Percentiles rank a stretch among this genome's conserved stretches.
Evolutionary conservation across 2,329 filamentous ascomycete genomes (phyloP).

Genomic region (Colletotrichum sojae): DNA sequence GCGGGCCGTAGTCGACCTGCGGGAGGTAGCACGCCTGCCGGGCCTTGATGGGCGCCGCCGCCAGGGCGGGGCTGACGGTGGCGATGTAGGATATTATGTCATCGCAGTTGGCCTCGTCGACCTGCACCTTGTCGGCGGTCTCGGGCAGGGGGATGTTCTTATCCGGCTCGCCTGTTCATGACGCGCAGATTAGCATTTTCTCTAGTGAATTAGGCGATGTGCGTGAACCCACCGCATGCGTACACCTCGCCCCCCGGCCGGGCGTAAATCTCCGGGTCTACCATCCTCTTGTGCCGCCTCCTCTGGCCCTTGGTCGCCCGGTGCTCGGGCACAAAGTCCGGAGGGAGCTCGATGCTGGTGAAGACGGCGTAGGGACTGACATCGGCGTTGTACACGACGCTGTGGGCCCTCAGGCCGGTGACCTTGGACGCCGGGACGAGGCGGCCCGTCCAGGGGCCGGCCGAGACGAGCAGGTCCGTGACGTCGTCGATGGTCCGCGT

Average conservation of each 20-base stretch:
- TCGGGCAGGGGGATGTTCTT: slow-evolving; percentile 80
- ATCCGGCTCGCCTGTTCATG: slow-evolving; percentile 78
- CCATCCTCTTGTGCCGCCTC: slow-evolving; percentile 71
- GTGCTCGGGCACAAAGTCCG: slow-evolving; percentile 70
- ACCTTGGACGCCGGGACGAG: slow-evolving; percentile 72
- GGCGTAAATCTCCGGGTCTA: slow-evolving; percentile 94
- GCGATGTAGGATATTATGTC: slow-evolving; percentile 86
- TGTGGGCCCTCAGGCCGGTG: slow-evolving; percentile 73
- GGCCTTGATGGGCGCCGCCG: slow-evolving; percentile 77
- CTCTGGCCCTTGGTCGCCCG: slow-evolving; percentile 62
- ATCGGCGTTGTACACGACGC: slow-evolving; percentile 74
- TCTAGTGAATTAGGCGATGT: too few species aligned
- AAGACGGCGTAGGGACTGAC: slow-evolving; percentile 86
- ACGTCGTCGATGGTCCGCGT: slow-evolving; percentile 57
- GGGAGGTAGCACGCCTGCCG: slow-evolving; percentile 96
- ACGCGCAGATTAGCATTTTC: not conserved
- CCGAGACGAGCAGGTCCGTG: slow-evolving; percentile 69
- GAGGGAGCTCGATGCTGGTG: slow-evolving; percentile 84
- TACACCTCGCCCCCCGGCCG: slow-evolving; percentile 92
- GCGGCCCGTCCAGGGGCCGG: slow-evolving; percentile 74
- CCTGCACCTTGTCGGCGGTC: slow-evolving; percentile 80
- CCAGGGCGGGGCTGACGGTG: slow-evolving; percentile 75
- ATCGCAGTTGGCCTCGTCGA: slow-evolving; percentile 83
- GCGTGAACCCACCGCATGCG: slow-evolving; percentile 77
- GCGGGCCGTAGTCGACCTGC: slow-evolving; percentile 78